These are phyloP conservation scores for Solanum pinnatisectum DNA, from an alignment of 257 asterid species.

Conservation along the genomic window DNA sequence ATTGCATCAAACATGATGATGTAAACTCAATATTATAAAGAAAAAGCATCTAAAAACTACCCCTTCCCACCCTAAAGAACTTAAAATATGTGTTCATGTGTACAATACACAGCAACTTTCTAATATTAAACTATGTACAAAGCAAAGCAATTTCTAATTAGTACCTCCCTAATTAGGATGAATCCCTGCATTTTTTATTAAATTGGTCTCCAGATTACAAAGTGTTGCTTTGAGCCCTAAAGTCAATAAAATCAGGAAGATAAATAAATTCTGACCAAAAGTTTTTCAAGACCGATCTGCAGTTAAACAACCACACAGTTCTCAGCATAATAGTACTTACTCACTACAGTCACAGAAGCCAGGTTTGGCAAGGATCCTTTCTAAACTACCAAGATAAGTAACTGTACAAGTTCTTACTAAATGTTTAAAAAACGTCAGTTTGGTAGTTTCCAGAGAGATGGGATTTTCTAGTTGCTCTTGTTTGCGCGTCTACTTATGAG, in stretches of 20 bases:
- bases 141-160: neutral
- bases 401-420: neutral
- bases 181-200: neutral
- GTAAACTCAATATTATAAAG: neutral
- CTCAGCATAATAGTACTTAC: no score
- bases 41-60: neutral
- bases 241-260: neutral
- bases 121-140: neutral
- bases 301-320: neutral
- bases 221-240: neutral
- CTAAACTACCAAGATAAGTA: neutral
- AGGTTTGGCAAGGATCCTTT: neutral
- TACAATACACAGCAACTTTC: neutral
- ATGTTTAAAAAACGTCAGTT: neutral
- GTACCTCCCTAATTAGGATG: neutral
- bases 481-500: neutral
- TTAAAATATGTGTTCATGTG: neutral
- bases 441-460: neutral
- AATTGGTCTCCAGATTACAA: neutral
- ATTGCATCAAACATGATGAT: neutral
- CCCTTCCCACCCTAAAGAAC: neutral
- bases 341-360: no score
- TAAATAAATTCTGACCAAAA: neutral
- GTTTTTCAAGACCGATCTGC: neutral
- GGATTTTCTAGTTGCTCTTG: neutral